Conservation (phyloP, 2,329 filamentous ascomycete genomes). For the Sphaerostilbella broomeana region DNA sequence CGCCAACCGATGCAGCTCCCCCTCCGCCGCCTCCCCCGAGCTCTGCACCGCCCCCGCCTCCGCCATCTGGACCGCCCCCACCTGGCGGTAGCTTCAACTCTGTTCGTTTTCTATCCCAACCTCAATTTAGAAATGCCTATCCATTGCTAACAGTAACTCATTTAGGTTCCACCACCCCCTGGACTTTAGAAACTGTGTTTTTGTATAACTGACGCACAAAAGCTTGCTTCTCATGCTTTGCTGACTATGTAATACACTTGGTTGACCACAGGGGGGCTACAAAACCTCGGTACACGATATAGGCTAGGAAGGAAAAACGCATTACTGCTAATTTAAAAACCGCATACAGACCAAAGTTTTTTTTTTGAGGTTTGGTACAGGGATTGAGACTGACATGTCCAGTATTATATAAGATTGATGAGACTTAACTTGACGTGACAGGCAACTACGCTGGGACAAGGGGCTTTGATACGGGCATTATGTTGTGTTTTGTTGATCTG, state of each 20-base stretch:
- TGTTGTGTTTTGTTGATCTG: constrained; percentile 3
- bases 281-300: constrained; percentile 7
- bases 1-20: constrained; percentile 53
- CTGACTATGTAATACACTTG: constrained; percentile 13
- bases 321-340: constrained; percentile 7
- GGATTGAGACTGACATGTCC: constrained; percentile 11
- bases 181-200: constrained; percentile 35
- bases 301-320: constrained; percentile 11
- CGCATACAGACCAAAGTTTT: constrained; percentile 5
- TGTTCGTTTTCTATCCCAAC: constrained; percentile 39
- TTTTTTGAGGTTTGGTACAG: constrained; percentile 8
- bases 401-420: constrained; percentile 11
- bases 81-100: constrained; percentile 51
- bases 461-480: no score
- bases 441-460: no score
- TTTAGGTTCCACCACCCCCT: constrained; percentile 49
- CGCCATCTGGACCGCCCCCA: constrained; percentile 39
- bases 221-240: constrained; percentile 11
- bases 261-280: constrained; percentile 14
- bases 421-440: constrained; percentile 10
- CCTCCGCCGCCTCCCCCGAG: constrained; percentile 55
- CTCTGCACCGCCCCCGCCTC: constrained; percentile 49
- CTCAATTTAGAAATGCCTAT: not conserved
- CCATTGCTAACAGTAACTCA: constrained; percentile 13
- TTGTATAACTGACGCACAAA: constrained; percentile 9